Percentiles rank a stretch among this genome's conserved stretches.
phyloP scores from a whole-genome alignment of 305 asterid genomes.

The Stenogyne calaminthoides region DNA sequence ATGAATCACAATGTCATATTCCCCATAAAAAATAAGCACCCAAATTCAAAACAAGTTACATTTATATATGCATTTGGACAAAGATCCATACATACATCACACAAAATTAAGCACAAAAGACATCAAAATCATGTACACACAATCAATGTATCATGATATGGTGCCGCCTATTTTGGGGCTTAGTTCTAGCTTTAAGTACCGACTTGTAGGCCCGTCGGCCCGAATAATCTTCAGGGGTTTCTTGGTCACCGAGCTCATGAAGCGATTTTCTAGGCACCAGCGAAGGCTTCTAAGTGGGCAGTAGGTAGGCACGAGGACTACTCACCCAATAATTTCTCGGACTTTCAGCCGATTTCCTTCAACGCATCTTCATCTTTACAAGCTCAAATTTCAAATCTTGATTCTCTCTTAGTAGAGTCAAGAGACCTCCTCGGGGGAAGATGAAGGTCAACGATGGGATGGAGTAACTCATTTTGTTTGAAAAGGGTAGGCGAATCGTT shows the following conservation, averaged over 20 bases:
- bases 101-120: not conserved
- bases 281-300: constrained; percentile 60
- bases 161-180: constrained; percentile 68
- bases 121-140: not conserved
- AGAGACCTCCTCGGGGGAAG: constrained; percentile 51
- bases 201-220: constrained; percentile 51
- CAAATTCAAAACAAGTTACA: constrained; percentile 1
- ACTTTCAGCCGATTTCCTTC: constrained; percentile 53
- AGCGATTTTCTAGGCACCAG: constrained; percentile 60
- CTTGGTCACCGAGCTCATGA: constrained; percentile 67
- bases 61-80: constrained; percentile 8
- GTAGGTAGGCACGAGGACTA: constrained; percentile 43
- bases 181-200: constrained; percentile 47
- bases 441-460: constrained; percentile 31
- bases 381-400: constrained; percentile 76
- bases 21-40: constrained; percentile 1
- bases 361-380: constrained; percentile 57
- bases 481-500: constrained; percentile 39
- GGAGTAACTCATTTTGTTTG: constrained; percentile 32
- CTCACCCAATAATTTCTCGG: constrained; percentile 33
- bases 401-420: constrained; percentile 57
- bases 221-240: constrained; percentile 56
- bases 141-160: constrained; percentile 50
- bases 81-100: not conserved
- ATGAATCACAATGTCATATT: not conserved